Conservation (phyloP, 2,329 filamentous ascomycete genomes). For the Nannizziopsis arthrosporioides region DNA sequence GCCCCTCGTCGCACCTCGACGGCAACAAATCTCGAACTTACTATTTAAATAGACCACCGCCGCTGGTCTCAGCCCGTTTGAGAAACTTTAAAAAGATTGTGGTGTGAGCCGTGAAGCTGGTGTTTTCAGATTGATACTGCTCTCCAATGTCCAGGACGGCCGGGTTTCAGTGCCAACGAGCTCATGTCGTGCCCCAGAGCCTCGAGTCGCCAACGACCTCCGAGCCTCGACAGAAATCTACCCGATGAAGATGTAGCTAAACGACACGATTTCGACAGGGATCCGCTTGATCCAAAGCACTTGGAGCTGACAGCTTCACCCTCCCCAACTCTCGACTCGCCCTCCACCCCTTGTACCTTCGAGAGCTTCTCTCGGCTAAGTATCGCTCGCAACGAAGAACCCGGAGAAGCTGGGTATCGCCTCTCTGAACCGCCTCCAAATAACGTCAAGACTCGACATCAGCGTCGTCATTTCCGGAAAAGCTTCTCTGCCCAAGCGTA, state of each 20-base stretch:
- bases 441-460: conserved; percentile 1
- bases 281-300: conserved; percentile 16
- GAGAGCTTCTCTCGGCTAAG: conserved; percentile 24
- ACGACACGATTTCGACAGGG: conserved; percentile 18
- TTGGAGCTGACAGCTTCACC: conserved; percentile 8
- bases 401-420: conserved; percentile 22
- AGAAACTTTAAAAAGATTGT: background rate
- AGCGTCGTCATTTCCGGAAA: conserved; percentile 9
- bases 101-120: too few relatives aligned
- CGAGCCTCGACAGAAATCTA: conserved; percentile 14
- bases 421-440: conserved; percentile 12
- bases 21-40: background rate
- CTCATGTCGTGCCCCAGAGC: conserved; percentile 32
- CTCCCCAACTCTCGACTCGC: conserved; percentile 7
- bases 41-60: background rate
- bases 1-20: background rate
- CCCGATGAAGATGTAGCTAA: conserved; percentile 12
- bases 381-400: conserved; percentile 26
- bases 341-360: conserved; percentile 21
- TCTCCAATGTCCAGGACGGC: background rate
- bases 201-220: conserved; percentile 17
- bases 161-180: conserved; percentile 1
- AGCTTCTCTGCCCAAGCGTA: conserved; percentile 11
- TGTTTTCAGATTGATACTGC: too few relatives aligned
- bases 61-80: background rate